These are phyloP conservation scores for Clonostachys rhizophaga DNA, from an alignment of 2,329 filamentous ascomycete genomes.

Conservation along the genomic window DNA sequence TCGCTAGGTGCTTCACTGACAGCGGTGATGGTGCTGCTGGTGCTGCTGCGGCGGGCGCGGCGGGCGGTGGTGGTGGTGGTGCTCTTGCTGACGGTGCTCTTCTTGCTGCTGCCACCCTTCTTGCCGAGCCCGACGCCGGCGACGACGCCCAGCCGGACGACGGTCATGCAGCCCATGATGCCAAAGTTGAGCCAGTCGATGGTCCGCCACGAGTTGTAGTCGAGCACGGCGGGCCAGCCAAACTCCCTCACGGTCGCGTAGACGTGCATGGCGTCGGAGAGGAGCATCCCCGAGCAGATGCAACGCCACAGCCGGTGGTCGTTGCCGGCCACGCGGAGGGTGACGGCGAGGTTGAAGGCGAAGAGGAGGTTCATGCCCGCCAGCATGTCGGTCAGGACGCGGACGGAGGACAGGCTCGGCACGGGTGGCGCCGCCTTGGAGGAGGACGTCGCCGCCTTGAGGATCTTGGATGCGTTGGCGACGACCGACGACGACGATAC, in stretches of 20 bases:
- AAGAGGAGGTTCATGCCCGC: slow-evolving; percentile 19
- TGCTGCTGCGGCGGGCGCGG: too few relatives aligned
- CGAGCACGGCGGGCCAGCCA: neutral
- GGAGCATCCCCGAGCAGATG: slow-evolving; percentile 46
- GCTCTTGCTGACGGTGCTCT: neutral
- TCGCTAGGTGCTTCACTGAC: too few relatives aligned
- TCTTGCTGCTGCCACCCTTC: slow-evolving; percentile 1
- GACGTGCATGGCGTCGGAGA: slow-evolving; percentile 48
- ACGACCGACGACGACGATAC: neutral
- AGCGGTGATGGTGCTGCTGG: too few relatives aligned
- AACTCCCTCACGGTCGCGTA: slow-evolving; percentile 3
- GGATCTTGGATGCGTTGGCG: neutral
- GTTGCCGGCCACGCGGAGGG: slow-evolving; percentile 19
- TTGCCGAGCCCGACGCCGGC: slow-evolving; percentile 2
- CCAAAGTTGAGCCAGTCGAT: slow-evolving; percentile 7
- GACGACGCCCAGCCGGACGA: slow-evolving; percentile 3
- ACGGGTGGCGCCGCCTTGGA: neutral
- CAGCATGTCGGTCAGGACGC: slow-evolving; percentile 10
- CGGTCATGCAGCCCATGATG: slow-evolving; percentile 3
- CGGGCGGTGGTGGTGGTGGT: too few relatives aligned
- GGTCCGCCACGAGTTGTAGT: neutral
- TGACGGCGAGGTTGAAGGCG: slow-evolving; percentile 27
- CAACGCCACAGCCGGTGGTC: slow-evolving; percentile 25
- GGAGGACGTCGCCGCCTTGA: neutral
- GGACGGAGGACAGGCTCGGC: slow-evolving; percentile 3